phyloP scores from a whole-genome alignment of 176 grass and related monocot species.

The Eleusine indica region DNA sequence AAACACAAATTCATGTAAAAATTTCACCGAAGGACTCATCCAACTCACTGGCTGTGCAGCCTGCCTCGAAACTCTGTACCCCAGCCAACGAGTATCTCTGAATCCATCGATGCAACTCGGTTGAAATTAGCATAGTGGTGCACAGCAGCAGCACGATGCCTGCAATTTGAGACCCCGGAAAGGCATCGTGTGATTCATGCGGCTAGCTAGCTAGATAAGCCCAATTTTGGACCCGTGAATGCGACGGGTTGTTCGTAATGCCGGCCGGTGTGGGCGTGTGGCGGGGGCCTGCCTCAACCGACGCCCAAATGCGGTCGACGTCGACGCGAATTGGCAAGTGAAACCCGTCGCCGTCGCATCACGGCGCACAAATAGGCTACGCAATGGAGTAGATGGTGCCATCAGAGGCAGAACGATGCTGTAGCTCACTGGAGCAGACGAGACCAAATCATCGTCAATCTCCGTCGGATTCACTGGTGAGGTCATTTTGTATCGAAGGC shows the following conservation, averaged over 20 bases:
- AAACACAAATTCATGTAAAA: no score
- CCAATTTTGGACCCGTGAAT: background rate
- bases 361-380: conserved; percentile 8
- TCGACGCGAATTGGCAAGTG: background rate
- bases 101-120: background rate
- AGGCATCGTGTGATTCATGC: background rate
- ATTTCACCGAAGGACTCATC: no score
- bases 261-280: background rate
- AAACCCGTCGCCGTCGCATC: conserved; percentile 22
- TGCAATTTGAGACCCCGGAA: background rate
- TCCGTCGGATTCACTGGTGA: background rate
- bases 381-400: background rate
- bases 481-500: background rate
- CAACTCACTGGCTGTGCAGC: background rate
- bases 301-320: background rate
- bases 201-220: background rate
- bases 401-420: background rate
- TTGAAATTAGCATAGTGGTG: background rate
- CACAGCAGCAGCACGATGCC: background rate
- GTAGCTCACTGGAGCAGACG: background rate
- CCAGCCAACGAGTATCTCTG: background rate
- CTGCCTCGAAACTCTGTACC: background rate
- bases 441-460: background rate
- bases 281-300: background rate
- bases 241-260: background rate